Evolutionary conservation across 805 yeast genomes (phyloP), one percentile per base, ranked within the genome.

Genomic region (Torulaspora franciscae): DNA sequence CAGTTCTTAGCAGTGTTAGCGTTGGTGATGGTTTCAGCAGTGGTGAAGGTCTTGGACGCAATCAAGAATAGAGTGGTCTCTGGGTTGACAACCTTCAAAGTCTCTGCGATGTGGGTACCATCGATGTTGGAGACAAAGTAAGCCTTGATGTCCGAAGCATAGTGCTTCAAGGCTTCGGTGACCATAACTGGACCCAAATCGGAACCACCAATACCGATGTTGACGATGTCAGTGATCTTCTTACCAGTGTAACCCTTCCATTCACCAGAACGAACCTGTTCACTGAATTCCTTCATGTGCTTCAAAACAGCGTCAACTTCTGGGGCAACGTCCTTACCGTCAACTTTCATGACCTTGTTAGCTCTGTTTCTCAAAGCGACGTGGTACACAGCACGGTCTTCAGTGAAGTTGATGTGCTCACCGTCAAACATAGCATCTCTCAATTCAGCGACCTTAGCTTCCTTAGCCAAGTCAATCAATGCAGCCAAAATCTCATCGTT

Each of bases 111-210:
- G 72, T 90, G 96, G 46, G 99, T 93, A 67, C 99, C 99, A 67
- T 93, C 99, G 64, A 93, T 91, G 80, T 93, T 93, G 56, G 98
- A 91, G 51, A 93, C 99, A 70, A 90, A 93, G 73, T 91, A 95
- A 41, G 80, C 95, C 52, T 74, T 70, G 58, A 93, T 74, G 53
- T 80, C 83, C 57, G 85, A 77, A 49, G 84, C 71, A 70, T 91
- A 93, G 56, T 86, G 83, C 76, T 91, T 93, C 66, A 93, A 78
- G 33, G 99, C 97, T 74, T 93, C 98, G 51, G 97, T 88, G 59
- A 93, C 98, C 99, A 93, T 93, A 43, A 93, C 98, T 37, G 99
- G 99, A 61, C 99, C 99, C 60, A 93, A 78, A 70, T 93, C 99
- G 24, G 97, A 89, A 58, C 99, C 99, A 66, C 99, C 99, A 65